Evolutionary conservation across 1,284 basidiomycete species (phyloP), one percentile per base, ranked within the genome.

Genomic region (Mycosarcoma maydis): DNA sequence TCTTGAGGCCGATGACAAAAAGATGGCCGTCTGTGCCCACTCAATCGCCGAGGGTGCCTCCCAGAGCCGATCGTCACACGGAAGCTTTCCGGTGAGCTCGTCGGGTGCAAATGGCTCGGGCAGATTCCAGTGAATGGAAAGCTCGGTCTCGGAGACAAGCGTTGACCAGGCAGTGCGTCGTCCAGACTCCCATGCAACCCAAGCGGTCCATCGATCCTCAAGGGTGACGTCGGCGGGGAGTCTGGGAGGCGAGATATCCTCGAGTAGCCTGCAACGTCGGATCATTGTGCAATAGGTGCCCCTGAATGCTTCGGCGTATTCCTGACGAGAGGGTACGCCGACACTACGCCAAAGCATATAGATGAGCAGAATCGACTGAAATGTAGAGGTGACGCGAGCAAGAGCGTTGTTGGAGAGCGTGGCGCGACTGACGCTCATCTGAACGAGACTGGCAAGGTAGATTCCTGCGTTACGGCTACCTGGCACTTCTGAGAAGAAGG

Each of bases 401-500:
- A 38, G 23, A 0, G 43, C 44, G 13, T 53, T 14, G 45, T 52
- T 60, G 39, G 40, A 16, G 14, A 26, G 11, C 3, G 46, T 49
- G 6, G 50, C 42, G 0, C 43, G 44, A n/a, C 44, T 36, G 36
- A 60, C 37, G 40, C 49, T 48, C 34, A 44, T 43, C 39, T 52
- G 49, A 7, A 24, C 20, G 27, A 53, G 20, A 43, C 49, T 42
- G 24, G 57, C 57, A 22, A 52, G 44, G 30, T 48, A 48, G 45
- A 60, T 40, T 20, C 38, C 56, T 4, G 48, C 48, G 20, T 43
- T 46, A 20, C 49, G 48, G 33, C 48, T 52, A 20, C 56, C 56
- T 4, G 48, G 48, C 32, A 59, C 43, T 26, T 59, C 39, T 16
- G 56, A 59, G 56, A 51, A 59, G 32, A 59, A 51, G 17, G 56